Evolutionary conservation across 306 rosid genomes (phyloP), one percentile per base, ranked within the genome.

Genomic region (Prunus mume): DNA sequence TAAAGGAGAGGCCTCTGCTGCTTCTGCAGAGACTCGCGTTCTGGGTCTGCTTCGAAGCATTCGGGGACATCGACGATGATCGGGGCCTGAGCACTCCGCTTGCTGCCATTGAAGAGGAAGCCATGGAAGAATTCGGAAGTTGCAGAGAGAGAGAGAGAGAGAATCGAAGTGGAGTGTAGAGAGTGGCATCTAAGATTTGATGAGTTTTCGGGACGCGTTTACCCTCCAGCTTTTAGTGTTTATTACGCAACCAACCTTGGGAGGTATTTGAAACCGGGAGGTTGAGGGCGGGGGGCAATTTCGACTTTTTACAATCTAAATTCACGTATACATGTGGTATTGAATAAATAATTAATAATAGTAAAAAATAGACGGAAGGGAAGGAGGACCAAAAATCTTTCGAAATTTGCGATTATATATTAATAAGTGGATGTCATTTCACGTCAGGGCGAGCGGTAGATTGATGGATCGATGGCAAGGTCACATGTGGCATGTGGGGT

Each of bases 101-200:
- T 41, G 85, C 78, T 12, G 81, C 75, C 81, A 76, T 81, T 25
- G 57, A 43, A 2, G 68, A 73, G 75, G 85, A 76, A 28, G 85
- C 78, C 81, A 81, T 76, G 41, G 56, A 12, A 51, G 10, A 55
- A 70, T 38, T 38, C 43, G 9, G 20, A 11, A 60, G 9, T 13
- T 28, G 1, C 2, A 73, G 58, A 19, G 25, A 2, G 32, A 0
- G n/a, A 13, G 38, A 49, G 49, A 12, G 62, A 28, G 0, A 25
- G 34, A 46, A 50, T 18, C 2, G 25, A 24, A 6, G 34, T 20
- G 25, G 3, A 18, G 9, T 15, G 60, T 3, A 2, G 43, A 9
- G 12, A 9, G 47, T 9, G 30, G 13, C 28, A 12, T 51, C 46
- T 1, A 50, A 27, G 74, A 55, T 80, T 69, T 80, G 78, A 83